Conservation (phyloP, 2,329 filamentous ascomycete genomes). For the Arachnomyces sp. region DNA sequence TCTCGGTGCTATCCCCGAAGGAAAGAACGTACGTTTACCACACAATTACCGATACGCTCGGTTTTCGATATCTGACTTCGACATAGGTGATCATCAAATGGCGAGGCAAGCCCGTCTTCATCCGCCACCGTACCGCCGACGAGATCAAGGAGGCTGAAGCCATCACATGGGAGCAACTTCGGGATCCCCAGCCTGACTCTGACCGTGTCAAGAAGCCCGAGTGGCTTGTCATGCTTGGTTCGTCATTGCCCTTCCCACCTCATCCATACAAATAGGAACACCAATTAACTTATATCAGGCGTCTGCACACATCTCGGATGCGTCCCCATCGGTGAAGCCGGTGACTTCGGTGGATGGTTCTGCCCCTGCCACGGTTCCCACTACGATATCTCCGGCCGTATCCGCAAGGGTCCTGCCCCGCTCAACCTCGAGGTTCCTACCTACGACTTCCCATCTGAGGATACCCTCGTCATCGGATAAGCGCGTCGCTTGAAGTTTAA, state of each 20-base stretch:
- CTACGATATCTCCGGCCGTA: slow-evolving; percentile 98
- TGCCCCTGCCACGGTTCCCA: slow-evolving; percentile 99
- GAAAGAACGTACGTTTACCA: slow-evolving; percentile 78
- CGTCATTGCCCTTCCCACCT: slow-evolving; percentile 16
- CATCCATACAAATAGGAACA: not conserved
- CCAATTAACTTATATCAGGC: slow-evolving; percentile 44
- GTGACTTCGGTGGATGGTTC: slow-evolving; percentile 99
- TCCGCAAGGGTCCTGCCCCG: slow-evolving; percentile 93
- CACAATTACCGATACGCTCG: slow-evolving; percentile 7
- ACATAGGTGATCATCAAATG: slow-evolving; percentile 94
- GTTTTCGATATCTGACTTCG: not conserved
- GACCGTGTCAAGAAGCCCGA: slow-evolving; percentile 97
- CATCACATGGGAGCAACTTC: slow-evolving; percentile 70
- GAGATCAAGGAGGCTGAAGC: slow-evolving; percentile 95
- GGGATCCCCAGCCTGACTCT: slow-evolving; percentile 83
- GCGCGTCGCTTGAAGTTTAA: slow-evolving; percentile 10
- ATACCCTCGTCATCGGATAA: slow-evolving; percentile 89
- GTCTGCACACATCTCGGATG: slow-evolving; percentile 99
- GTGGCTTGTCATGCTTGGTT: slow-evolving; percentile 98
- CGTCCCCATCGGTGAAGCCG: slow-evolving; percentile 97
- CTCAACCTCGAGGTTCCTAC: slow-evolving; percentile 91
- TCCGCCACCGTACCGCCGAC: slow-evolving; percentile 87
- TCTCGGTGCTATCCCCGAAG: slow-evolving; percentile 84
- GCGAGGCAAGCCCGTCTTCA: slow-evolving; percentile 99
- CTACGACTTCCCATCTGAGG: slow-evolving; percentile 90